Evolutionary conservation across 192 early-diverging fungal genomes (phyloP).

Genomic region (Phycomyces blakesleeanus): DNA sequence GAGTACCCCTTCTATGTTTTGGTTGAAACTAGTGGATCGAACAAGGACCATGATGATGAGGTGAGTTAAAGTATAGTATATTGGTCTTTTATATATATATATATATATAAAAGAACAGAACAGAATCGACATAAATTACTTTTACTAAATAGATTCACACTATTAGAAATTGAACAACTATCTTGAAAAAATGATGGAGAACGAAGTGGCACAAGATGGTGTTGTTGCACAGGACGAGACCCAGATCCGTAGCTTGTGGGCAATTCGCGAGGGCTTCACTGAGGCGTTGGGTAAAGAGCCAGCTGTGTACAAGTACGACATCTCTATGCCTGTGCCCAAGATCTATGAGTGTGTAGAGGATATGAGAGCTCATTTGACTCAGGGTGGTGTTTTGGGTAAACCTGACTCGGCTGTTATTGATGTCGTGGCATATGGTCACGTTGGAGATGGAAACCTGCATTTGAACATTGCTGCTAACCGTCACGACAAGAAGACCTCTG

Average conservation of each 20-base stretch:
- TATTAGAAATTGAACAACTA: conserved; percentile 67
- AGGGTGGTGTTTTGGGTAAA: conserved; percentile 53
- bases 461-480: conserved; percentile 79
- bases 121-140: not conserved
- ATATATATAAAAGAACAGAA: too few species aligned
- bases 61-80: too few species aligned
- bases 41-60: conserved; percentile 91
- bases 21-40: conserved; percentile 91
- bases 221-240: conserved; percentile 85
- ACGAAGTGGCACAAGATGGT: conserved; percentile 78
- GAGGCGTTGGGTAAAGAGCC: conserved; percentile 87
- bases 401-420: conserved; percentile 55
- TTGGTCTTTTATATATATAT: too few species aligned
- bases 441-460: conserved; percentile 98
- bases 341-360: conserved; percentile 84
- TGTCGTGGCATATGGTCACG: conserved; percentile 93
- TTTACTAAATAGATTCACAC: not conserved
- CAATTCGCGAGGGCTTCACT: conserved; percentile 90
- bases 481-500: conserved; percentile 56
- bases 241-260: conserved; percentile 82
- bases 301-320: conserved; percentile 93
- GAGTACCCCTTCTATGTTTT: conserved; percentile 87
- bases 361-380: conserved; percentile 63
- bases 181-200: conserved; percentile 76
- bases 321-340: conserved; percentile 83